Conservation (phyloP, 2,329 filamentous ascomycete genomes). For the Emmonsiellopsis sp. region DNA sequence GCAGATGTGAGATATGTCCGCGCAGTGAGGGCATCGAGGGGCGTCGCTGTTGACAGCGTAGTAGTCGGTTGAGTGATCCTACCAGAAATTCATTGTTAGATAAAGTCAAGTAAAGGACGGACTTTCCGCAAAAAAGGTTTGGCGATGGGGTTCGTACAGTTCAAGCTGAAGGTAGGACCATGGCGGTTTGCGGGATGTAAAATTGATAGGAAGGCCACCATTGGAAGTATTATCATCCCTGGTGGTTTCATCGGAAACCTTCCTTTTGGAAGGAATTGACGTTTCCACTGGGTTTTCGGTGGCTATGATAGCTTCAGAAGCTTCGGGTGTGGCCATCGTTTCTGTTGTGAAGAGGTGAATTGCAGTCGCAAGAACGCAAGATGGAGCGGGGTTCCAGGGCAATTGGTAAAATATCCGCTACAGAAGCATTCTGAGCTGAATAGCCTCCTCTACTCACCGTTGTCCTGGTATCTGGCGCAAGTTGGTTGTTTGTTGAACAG, state of each 20-base stretch:
- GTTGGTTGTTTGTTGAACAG: not conserved
- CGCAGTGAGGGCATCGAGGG: constrained; percentile 38
- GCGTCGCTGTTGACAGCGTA: not conserved
- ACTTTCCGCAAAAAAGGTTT: not conserved
- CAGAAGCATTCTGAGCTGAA: not conserved
- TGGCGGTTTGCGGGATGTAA: constrained; percentile 34
- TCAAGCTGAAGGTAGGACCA: constrained; percentile 38
- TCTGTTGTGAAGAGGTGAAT: not conserved
- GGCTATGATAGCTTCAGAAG: not conserved
- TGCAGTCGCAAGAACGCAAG: too few relatives aligned
- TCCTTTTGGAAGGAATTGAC: constrained; percentile 1
- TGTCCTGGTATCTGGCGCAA: too few relatives aligned
- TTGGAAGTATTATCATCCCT: not conserved
- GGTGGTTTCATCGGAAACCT: not conserved
- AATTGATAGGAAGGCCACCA: constrained; percentile 10
- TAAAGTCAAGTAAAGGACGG: not conserved
- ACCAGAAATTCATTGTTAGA: constrained; percentile 9
- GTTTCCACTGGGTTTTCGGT: not conserved
- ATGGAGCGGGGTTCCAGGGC: too few relatives aligned
- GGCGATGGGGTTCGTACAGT: constrained; percentile 21
- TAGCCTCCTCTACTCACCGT: not conserved
- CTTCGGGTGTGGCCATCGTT: not conserved
- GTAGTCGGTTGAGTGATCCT: constrained; percentile 7
- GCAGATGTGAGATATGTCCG: constrained; percentile 38
- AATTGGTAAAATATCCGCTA: not conserved